Evolutionary conservation across 495 filamentous ascomycete genomes (phyloP).

Genomic region (Mytilinidion resinicola): DNA sequence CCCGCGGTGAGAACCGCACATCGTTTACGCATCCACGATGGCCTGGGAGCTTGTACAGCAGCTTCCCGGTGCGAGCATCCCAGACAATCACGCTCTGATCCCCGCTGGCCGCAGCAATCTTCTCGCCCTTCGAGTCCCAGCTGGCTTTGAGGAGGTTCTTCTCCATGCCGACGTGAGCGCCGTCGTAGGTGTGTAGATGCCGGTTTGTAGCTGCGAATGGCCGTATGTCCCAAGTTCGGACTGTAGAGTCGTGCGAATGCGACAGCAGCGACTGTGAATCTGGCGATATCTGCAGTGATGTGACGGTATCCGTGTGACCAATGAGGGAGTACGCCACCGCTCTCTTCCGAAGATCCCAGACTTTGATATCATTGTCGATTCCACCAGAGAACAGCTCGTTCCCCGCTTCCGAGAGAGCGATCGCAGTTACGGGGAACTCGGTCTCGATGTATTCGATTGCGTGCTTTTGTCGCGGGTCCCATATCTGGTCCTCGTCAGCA

Average conservation of each 20-base stretch:
- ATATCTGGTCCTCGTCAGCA: constrained; percentile 47
- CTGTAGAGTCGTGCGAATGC: constrained; percentile 88
- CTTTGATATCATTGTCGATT: constrained; percentile 95
- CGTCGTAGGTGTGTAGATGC: constrained; percentile 78
- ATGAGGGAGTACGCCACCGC: constrained; percentile 77
- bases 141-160: constrained; percentile 87
- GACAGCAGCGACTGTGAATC: constrained; percentile 87
- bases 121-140: constrained; percentile 83
- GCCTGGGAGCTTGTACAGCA: constrained; percentile 90
- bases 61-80: constrained; percentile 73
- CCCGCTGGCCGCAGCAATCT: constrained; percentile 81
- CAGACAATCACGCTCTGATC: constrained; percentile 89
- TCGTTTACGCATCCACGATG: constrained; percentile 96
- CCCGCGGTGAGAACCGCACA: constrained; percentile 76
- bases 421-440: constrained; percentile 86
- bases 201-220: constrained; percentile 87
- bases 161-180: constrained; percentile 78
- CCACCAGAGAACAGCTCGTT: constrained; percentile 94
- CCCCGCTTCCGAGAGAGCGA: constrained; percentile 84
- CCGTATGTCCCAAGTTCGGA: constrained; percentile 91
- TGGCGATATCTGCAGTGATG: constrained; percentile 81
- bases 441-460: constrained; percentile 84
- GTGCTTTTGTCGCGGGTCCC: constrained; percentile 91
- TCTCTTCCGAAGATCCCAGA: constrained; percentile 94
- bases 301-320: constrained; percentile 88